A percentile compares a stretch with the other conserved stretches of the same genome.
phyloP scores from a whole-genome alignment of 1,139 yeast genomes.

The Arxiozyma slooffiae region DNA sequence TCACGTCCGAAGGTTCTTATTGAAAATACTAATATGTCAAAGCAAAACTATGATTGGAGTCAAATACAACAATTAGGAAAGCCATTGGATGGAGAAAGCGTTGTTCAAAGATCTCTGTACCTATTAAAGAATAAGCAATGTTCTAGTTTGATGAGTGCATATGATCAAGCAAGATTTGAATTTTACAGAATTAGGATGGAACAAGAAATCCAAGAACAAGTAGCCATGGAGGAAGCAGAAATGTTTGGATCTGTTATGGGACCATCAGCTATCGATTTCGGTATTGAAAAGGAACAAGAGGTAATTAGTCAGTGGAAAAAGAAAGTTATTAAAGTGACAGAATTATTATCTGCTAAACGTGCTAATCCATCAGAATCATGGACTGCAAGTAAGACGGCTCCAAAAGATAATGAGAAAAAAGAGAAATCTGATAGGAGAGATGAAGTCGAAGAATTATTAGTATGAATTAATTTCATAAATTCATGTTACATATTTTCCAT shows the following conservation, averaged over 20 bases:
- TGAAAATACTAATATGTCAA: conserved; percentile 61
- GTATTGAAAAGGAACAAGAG: conserved; percentile 61
- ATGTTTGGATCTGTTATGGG: conserved; percentile 78
- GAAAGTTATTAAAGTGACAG: conserved; percentile 55
- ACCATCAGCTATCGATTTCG: conserved; percentile 52
- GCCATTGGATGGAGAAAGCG: conserved; percentile 85
- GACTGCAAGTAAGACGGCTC: conserved; percentile 10
- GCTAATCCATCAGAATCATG: conserved; percentile 37
- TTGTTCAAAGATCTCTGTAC: conserved; percentile 83
- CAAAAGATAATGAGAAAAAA: background rate
- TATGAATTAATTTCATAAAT: background rate
- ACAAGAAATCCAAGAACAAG: conserved; percentile 66
- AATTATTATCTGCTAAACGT: conserved; percentile 36
- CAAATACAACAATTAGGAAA: conserved; percentile 60
- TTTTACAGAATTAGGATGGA: conserved; percentile 78
- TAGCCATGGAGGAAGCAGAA: conserved; percentile 71
- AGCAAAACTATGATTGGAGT: conserved; percentile 59
- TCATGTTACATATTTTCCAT: no score
- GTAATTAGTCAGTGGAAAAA: conserved; percentile 63
- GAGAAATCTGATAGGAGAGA: background rate
- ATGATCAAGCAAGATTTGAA: conserved; percentile 79
- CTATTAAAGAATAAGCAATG: conserved; percentile 39
- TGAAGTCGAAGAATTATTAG: conserved; percentile 2
- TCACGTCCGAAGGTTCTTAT: conserved; percentile 83
- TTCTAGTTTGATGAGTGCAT: conserved; percentile 45